These are phyloP conservation scores for Clarkia xantiana DNA, from an alignment of 345 rosid species.

Conservation along the genomic window DNA sequence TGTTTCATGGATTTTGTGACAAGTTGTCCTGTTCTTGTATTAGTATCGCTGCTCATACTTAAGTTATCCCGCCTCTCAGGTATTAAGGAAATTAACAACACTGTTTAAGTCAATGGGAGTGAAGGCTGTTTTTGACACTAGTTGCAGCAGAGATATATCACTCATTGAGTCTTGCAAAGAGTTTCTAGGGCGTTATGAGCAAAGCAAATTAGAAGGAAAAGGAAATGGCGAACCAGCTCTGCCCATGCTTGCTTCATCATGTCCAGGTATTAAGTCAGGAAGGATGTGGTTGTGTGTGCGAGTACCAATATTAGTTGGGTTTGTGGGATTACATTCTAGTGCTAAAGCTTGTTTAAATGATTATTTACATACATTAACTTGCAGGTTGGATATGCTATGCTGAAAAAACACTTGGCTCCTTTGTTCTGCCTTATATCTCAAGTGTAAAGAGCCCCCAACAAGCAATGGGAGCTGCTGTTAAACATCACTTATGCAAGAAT, in stretches of 20 bases:
- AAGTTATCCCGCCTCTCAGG: conserved; percentile 21
- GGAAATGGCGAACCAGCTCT: conserved; percentile 22
- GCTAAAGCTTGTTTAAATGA: neutral
- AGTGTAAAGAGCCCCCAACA: conserved; percentile 96
- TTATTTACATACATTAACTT: conserved; percentile 10
- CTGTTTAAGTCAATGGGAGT: conserved; percentile 75
- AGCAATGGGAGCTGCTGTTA: conserved; percentile 70
- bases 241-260: conserved; percentile 83
- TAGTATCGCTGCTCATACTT: neutral
- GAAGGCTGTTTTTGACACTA: conserved; percentile 74
- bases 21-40: neutral
- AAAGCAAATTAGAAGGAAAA: conserved; percentile 24
- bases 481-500: conserved; percentile 46
- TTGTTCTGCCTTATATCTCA: conserved; percentile 67
- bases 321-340: neutral
- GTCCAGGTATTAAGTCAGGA: conserved; percentile 48
- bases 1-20: too few relatives aligned
- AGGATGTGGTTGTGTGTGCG: too few relatives aligned
- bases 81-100: conserved; percentile 64
- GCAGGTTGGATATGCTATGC: conserved; percentile 99
- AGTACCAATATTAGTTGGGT: too few relatives aligned
- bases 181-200: conserved; percentile 55
- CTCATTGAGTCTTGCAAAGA: conserved; percentile 83
- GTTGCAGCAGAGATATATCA: conserved; percentile 63
- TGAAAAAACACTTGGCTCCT: conserved; percentile 81